Evolutionary conservation across 208 protist species (phyloP).

Genomic region (Phytomonas francai): DNA sequence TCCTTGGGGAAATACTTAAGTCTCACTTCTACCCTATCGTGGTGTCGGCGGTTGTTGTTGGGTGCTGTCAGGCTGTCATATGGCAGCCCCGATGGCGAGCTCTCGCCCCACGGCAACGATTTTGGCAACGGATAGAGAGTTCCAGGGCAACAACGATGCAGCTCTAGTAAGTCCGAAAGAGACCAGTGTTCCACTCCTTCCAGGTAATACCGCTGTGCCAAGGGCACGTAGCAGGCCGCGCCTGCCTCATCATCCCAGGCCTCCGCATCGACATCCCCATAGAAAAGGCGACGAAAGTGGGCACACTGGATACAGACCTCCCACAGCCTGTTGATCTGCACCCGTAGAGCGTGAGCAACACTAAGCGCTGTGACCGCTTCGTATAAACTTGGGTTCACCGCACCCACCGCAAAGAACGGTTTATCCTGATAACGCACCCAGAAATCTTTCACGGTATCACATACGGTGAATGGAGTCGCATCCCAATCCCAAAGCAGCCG

Average conservation of each 20-base stretch:
- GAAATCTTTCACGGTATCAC: conserved; percentile 19
- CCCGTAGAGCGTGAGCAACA: conserved; percentile 15
- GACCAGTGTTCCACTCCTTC: conserved; percentile 33
- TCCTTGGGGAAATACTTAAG: background rate
- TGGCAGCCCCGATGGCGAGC: background rate
- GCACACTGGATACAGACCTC: conserved; percentile 23
- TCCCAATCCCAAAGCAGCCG: conserved; percentile 34
- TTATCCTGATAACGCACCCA: conserved; percentile 16
- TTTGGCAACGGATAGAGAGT: background rate
- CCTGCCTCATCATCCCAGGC: background rate
- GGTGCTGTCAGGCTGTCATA: too few species aligned
- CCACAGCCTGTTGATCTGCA: conserved; percentile 21
- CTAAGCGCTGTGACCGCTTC: conserved; percentile 12
- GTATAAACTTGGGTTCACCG: conserved; percentile 23
- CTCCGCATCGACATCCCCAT: conserved; percentile 4
- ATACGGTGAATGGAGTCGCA: conserved; percentile 24
- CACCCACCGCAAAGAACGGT: conserved; percentile 27
- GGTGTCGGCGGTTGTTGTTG: too few species aligned
- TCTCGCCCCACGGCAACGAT: background rate
- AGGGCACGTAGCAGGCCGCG: conserved; percentile 15
- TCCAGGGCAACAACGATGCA: conserved; percentile 15
- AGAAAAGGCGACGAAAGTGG: conserved; percentile 22
- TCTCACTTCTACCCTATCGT: background rate
- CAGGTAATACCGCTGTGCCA: conserved; percentile 21
- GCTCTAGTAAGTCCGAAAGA: conserved; percentile 23